Conservation (phyloP, 176 grass and related monocot genomes). For the Tillandsia fasciculata region DNA sequence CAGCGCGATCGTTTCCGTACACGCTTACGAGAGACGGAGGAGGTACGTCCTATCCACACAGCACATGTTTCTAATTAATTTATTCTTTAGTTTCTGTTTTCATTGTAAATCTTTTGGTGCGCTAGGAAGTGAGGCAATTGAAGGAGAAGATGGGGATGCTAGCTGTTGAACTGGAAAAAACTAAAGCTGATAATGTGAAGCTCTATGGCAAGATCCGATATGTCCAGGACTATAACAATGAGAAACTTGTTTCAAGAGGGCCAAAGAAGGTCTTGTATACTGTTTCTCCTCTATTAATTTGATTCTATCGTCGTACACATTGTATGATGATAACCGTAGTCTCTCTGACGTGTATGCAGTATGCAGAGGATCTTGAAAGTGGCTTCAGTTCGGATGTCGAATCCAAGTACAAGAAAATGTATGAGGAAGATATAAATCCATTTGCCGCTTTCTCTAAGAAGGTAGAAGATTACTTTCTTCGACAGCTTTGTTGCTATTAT, state of each 20-base stretch:
- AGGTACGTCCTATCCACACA: conserved; percentile 42
- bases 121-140: conserved; percentile 83
- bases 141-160: conserved; percentile 92
- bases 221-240: conserved; percentile 91
- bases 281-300: conserved; percentile 1
- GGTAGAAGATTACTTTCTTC: conserved; percentile 26
- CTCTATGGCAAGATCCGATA: conserved; percentile 96
- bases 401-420: conserved; percentile 97
- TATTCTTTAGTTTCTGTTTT: neutral
- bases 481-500: conserved; percentile 8
- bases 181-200: conserved; percentile 94
- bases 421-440: conserved; percentile 99
- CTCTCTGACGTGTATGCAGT: conserved; percentile 33
- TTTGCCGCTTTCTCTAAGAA: conserved; percentile 99
- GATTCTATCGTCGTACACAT: conserved; percentile 2
- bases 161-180: conserved; percentile 87
- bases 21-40: conserved; percentile 81
- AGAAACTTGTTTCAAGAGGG: conserved; percentile 95
- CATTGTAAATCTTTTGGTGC: conserved; percentile 12
- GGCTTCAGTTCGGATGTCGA: conserved; percentile 90
- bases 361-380: conserved; percentile 98
- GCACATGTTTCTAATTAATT: conserved; percentile 2
- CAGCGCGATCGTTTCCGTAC: conserved; percentile 93
- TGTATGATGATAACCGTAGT: conserved; percentile 25
- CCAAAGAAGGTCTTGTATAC: conserved; percentile 73